phyloP scores from a whole-genome alignment of 306 rosid species.

The Castanospermum australe region DNA sequence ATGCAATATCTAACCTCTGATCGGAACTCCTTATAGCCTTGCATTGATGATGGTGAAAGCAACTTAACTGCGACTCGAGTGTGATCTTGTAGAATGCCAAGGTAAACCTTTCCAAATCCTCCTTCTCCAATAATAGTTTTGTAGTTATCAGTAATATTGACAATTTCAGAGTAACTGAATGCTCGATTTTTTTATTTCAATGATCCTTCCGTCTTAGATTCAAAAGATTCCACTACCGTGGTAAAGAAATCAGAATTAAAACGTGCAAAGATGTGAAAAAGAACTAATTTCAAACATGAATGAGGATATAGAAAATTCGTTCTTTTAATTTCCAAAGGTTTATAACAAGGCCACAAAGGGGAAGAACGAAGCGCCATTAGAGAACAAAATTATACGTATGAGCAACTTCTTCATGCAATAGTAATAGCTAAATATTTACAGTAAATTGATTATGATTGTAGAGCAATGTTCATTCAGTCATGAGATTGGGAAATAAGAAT shows the following conservation, averaged over 20 bases:
- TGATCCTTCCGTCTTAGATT: background rate
- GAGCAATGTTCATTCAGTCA: no score
- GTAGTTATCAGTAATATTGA: slow-evolving; percentile 4
- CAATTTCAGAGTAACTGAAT: background rate
- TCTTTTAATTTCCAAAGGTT: no score
- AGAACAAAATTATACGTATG: no score
- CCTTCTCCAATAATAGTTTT: slow-evolving; percentile 24
- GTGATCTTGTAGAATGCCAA: background rate
- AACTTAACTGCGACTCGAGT: slow-evolving; percentile 30
- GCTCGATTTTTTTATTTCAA: background rate
- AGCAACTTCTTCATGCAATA: no score
- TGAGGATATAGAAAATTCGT: no score
- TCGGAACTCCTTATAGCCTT: slow-evolving; percentile 32
- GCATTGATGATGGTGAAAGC: slow-evolving; percentile 22
- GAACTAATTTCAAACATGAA: no score
- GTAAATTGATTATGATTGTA: background rate
- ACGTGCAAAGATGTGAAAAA: no score
- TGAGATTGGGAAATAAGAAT: background rate
- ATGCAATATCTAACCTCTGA: background rate
- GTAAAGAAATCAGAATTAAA: no score
- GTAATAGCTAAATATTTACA: no score
- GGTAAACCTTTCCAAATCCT: slow-evolving; percentile 41
- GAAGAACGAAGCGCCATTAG: no score
- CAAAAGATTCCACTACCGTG: no score
- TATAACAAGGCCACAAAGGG: no score